Evolutionary conservation across 768 basidiomycete genomes (phyloP), one percentile per base, ranked within the genome.

Genomic region (Tulasnella sp.): DNA sequence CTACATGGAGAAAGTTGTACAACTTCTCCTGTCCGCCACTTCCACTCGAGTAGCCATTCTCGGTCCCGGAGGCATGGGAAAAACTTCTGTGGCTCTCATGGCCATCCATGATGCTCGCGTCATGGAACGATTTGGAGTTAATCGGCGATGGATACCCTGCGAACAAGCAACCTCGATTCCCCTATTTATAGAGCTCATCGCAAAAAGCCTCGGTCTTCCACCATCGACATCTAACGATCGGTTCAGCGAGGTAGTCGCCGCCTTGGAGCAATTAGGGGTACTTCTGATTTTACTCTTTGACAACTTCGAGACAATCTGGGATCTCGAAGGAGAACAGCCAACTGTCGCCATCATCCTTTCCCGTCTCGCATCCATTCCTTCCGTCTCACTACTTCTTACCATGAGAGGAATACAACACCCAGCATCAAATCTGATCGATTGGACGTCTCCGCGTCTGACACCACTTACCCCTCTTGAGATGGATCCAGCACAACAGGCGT

Each of bases 241-340:
- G 7, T 56, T 60, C n/a, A 45, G 24, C 9, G 54, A 61, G 44
- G 58, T 62, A 37, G 37, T 62, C 27, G 43, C 42, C 22, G 61
- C 62, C 44, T 61, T 31, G 15, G 37, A 53, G 19, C 37, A 45
- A 53, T 53, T 59, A 9, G 56, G 55, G n/a, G 56, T 58, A 3
- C 62, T 59, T 5, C 53, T 64, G 5, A 37, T 70, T 20, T 28
- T 71, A 16, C 51, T 71, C 16, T 58, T 71, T 8, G 68, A 70
- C 48, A 67, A 70, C 45, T 68, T 71, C 46, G 70, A 71, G 59
- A 67, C 68, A 4, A 61, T 65, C 3, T 69, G 67, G 68, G 60
- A 66, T 52, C 57, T 58, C 35, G 51, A 45, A 8, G 55, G 53
- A 2, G 54, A 48, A 19, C 61, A 56, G 46, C 53, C 45, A 7